A percentile compares a stretch with the other conserved stretches of the same genome.
Conservation (phyloP, 1,284 basidiomycete genomes). For the Caloboletus firmus region DNA sequence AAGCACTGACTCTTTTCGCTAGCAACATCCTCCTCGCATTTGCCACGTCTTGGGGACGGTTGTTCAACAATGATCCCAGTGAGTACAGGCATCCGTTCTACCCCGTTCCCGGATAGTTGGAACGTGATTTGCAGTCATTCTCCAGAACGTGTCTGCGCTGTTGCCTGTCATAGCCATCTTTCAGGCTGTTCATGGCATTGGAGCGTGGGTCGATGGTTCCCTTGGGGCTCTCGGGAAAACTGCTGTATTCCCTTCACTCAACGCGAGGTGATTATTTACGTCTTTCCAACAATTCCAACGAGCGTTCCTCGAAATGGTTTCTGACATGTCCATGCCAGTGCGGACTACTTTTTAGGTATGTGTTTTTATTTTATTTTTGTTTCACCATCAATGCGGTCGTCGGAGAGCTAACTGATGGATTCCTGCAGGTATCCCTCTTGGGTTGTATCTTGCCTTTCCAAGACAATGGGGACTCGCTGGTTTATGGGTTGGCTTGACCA, state of each 20-base stretch:
- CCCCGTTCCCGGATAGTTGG: neutral
- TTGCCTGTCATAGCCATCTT: constrained; percentile 27
- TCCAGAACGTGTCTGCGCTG: constrained; percentile 18
- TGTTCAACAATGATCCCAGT: constrained; percentile 31
- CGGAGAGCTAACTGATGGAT: neutral
- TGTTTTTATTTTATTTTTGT: neutral
- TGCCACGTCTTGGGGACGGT: constrained; percentile 23
- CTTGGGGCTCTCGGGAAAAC: constrained; percentile 27
- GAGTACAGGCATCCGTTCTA: neutral
- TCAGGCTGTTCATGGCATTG: constrained; percentile 26
- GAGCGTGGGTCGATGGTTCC: constrained; percentile 23
- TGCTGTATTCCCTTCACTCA: constrained; percentile 28
- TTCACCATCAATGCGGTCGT: neutral
- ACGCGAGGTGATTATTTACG: constrained; percentile 19
- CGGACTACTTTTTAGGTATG: constrained; percentile 27
- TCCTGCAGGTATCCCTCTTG: constrained; percentile 28
- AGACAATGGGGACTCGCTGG: constrained; percentile 29
- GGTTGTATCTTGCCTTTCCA: constrained; percentile 28
- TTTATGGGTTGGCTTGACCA: constrained; percentile 25
- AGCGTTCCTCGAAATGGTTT: neutral
- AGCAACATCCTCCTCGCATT: constrained; percentile 22
- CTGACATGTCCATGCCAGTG: constrained; percentile 14
- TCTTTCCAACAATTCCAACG: neutral
- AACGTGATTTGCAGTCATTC: constrained; percentile 12
- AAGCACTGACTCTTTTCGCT: neutral